Evolutionary conservation across 768 basidiomycete genomes (phyloP), one percentile per base, ranked within the genome.

Genomic region (Boletellus ananiceps): DNA sequence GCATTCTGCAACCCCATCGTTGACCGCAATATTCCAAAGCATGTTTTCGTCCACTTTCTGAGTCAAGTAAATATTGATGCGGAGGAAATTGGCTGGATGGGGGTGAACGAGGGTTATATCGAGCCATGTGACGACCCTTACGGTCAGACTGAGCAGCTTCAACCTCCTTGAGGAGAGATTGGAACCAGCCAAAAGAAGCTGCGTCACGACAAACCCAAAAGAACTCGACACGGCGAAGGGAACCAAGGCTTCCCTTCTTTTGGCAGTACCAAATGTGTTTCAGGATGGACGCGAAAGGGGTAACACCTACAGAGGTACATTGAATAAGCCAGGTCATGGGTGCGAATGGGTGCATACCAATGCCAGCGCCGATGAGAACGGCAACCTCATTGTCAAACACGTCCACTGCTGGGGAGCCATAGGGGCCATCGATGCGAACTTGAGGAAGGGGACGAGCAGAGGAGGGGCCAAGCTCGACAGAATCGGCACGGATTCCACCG

Each of bases 121-220:
- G 13, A 35, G 31, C 8, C 9, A 44, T 38, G 21, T 18, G 32
- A 37, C 2, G 35, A 12, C 5, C 77, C 88, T 75, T 63, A 92
- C 91, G 88, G 74, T 93, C 89, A 32, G 83, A 82, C 63, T 93
- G 92, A 39, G 88, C 86, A 42, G 81, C 82, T 66, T 96, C 93
- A 40, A 96, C 84, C 64, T 93, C 85, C 61, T 86, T 85, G 51
- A 96, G 75, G 45, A 96, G 71, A 52, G 79, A 83, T 67, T 94
- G 90, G 80, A 97, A 95, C 93, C 93, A 96, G 59, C 91, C 93
- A 61, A 96, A 93, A n/a, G 88, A 89, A n/a, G 90, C 90, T n/a
- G 88, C 83, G 57, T 93, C 89, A 64, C 89, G 85, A 66, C 86
- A 89, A 55, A 91, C 80, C 93, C 93, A 95, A 73, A 95, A 89